A percentile compares a stretch with the other conserved stretches of the same genome.
Conservation (phyloP, 2,329 filamentous ascomycete species). For the Keithomyces neogunnii region DNA sequence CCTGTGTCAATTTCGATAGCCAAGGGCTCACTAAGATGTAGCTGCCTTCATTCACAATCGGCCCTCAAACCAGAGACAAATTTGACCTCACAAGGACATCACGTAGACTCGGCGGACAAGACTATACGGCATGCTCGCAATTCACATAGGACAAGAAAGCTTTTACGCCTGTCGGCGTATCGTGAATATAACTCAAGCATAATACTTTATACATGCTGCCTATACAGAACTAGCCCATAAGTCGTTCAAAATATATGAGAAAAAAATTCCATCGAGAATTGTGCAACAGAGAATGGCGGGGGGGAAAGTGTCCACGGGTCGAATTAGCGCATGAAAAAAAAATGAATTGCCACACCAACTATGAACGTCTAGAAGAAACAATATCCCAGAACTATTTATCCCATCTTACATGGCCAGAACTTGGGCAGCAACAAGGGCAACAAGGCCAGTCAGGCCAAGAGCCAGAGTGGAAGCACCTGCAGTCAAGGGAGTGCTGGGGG, state of each 20-base stretch:
- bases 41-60: too few species aligned
- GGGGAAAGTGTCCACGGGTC: neutral
- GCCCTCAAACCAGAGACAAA: too few species aligned
- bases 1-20: too few species aligned
- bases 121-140: too few species aligned
- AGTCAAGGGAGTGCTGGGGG: slow-evolving; percentile 30
- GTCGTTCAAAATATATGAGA: neutral
- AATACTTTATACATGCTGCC: neutral
- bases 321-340: neutral
- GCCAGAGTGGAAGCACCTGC: slow-evolving; percentile 34
- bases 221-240: too few species aligned
- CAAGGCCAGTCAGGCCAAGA: slow-evolving; percentile 17
- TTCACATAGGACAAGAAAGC: too few species aligned
- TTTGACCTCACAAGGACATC: too few species aligned
- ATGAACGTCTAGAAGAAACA: neutral
- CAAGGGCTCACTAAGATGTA: too few species aligned
- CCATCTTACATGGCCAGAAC: slow-evolving; percentile 17
- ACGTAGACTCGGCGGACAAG: too few species aligned
- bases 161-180: too few species aligned
- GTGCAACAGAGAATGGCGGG: too few species aligned
- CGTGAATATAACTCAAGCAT: too few species aligned
- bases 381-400: neutral
- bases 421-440: slow-evolving; percentile 18
- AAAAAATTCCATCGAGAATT: neutral
- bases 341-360: neutral